Base-by-base conservation (phyloP, 352 stramenopile genomes). In the Blastocystis hominis region DNA sequence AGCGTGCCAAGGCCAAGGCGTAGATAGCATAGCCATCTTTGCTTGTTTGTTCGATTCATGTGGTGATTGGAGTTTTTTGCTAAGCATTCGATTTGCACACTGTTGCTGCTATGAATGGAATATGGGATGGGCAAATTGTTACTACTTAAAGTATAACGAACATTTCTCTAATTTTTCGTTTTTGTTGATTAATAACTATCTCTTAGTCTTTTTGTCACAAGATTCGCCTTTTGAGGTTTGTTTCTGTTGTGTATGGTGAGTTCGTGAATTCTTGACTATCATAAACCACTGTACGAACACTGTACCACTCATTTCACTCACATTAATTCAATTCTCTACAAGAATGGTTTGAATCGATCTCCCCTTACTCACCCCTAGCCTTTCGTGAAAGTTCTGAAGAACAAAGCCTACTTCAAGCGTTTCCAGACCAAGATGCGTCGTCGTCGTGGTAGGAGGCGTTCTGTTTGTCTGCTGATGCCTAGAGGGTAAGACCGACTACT, bases 401-500 rank as follows among this genome's bases (percentile, higher is more conserved):
- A 94, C 91, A 98, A 98, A 92, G 94, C 95, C 78, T 99, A 99
- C 93, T 99, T 98, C 93, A 98, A 98, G 91, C 94, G 96, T 75
- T 99, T 97, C 92, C 96, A 99, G 92, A 88, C 89, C 36, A 90
- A 90, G 87, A 78, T 77, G 47, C 88, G 88, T 81, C 84, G 88
- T 61, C 70, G 88, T 61, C 69, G 88, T 10, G 88, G 61, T 61
- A 77, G 7, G 42, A n/a, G 13, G 38, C 54, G 10, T 36, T 53
- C 2, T 4, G 36, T 34, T 20, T 36, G 3, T 6, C 3, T 77
- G 20, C 7, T 56, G 54, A 34, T 36, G 5, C 46, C 38, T 63
- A 53, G 47, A 89, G 96, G 96, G 96, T 91, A 98, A 98, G 92
- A 99, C 97, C 88, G 97, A 99, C 92, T 99, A 99, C 94, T 95